Base-by-base conservation (phyloP, 2,329 filamentous ascomycete genomes). In the Aspergillus arachidicola region DNA sequence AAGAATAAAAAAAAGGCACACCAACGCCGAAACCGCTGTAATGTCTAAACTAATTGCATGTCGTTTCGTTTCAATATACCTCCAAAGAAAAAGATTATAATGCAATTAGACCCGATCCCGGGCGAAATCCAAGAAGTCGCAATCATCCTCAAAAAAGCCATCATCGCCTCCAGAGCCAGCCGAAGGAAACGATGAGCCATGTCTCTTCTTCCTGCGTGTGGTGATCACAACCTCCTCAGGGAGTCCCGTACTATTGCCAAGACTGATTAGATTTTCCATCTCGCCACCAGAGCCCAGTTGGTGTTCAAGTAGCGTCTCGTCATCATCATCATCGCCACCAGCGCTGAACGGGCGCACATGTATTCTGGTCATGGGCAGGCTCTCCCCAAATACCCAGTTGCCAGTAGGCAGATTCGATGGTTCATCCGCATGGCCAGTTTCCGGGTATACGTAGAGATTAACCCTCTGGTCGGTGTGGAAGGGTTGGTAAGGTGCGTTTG, bases 401-500 rank as follows among this genome's bases (percentile, higher is more conserved):
- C 73, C 74, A 30, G 66, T 64, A 46, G 69, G 65, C 38, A 72
- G 65, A 34, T 73, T 72, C 45, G 82, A 79, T 56, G 84, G 79
- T 28, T 84, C 71, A 23, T 73, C 79, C 28, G 78, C 72, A 23
- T 81, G 78, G 3, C 69, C 75, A 36, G 64, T 65, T 9, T 69
- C 58, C 71, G 73, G 78, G 73, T 90, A 91, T 48, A 93, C 85
- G 68, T 89, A 91, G 32, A 97, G 82, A n/a, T 85, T 87, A 51
- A 98, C 91, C 3, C 94, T 88, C 60, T 88, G 87, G 73, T 98
- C 94, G 0, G 94, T 95, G 75, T 98, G 94, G 81, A 98, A 97
- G 1, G 95, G 94, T 72, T 97, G 94, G 71, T 97, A 98, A 2
- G 94, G 93, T 5, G 94, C 91, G 73, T 94, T 97, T 1, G 94